These are phyloP conservation scores for Chlorella sp. DNA, from an alignment of 139 green algal species.

Conservation along the genomic window DNA sequence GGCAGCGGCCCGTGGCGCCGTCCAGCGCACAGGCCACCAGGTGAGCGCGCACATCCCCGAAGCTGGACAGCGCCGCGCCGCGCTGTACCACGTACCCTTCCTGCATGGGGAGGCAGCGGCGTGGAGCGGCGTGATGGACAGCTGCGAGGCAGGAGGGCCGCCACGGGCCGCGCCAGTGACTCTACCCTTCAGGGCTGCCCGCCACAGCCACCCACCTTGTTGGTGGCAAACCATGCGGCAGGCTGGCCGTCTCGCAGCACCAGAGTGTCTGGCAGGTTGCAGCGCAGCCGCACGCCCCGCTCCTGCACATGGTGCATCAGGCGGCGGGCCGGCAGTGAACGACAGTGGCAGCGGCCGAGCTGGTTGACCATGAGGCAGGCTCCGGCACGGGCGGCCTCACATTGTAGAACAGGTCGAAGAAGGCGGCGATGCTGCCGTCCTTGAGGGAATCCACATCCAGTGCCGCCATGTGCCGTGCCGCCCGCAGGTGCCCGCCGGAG, in stretches of 20 bases:
- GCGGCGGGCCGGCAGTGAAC: neutral
- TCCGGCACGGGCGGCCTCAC: neutral
- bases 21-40: slow-evolving; percentile 36
- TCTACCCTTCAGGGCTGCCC: no score
- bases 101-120: slow-evolving; percentile 27
- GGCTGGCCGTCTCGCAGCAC: slow-evolving; percentile 58
- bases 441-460: no score
- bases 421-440: neutral
- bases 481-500: no score
- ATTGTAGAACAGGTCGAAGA: slow-evolving; percentile 11
- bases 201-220: slow-evolving; percentile 45
- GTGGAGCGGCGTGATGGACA: neutral
- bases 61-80: slow-evolving; percentile 32
- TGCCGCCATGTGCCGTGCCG: no score
- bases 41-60: slow-evolving; percentile 54
- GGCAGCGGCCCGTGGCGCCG: slow-evolving; percentile 31
- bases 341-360: neutral
- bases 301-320: slow-evolving; percentile 42
- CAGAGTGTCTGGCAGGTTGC: slow-evolving; percentile 67
- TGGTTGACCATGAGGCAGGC: neutral
- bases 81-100: slow-evolving; percentile 59
- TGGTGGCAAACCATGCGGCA: slow-evolving; percentile 56
- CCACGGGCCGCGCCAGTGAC: neutral
- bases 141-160: neutral
- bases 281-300: slow-evolving; percentile 57